A percentile compares a stretch with the other conserved stretches of the same genome.
phyloP scores from a whole-genome alignment of 2,329 filamentous ascomycete species.

The Epicoccum sorghinum region DNA sequence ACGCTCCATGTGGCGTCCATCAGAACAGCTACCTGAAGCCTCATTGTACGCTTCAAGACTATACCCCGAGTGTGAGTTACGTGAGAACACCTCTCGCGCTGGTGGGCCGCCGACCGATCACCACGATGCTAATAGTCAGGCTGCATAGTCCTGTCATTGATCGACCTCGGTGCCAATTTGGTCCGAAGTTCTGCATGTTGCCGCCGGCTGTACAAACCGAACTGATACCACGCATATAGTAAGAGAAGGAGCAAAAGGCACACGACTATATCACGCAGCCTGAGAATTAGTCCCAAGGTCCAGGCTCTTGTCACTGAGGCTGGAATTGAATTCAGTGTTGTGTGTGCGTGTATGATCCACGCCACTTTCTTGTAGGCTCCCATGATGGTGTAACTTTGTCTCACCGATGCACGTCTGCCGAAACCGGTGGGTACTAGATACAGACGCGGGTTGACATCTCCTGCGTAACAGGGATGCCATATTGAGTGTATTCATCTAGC shows the following conservation, averaged over 20 bases:
- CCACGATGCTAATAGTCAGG: slow-evolving; percentile 1
- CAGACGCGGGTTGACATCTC: slow-evolving; percentile 15
- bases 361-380: slow-evolving; percentile 6
- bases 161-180: not conserved
- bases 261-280: not conserved
- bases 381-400: slow-evolving; percentile 22
- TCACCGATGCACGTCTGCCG: slow-evolving; percentile 26
- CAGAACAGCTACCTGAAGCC: slow-evolving; percentile 6
- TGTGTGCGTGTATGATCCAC: slow-evolving; percentile 7
- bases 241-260: not conserved
- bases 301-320: not conserved
- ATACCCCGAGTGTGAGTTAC: not conserved
- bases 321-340: slow-evolving; percentile 1
- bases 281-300: not conserved
- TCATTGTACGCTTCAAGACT: not conserved
- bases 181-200: slow-evolving; percentile 2
- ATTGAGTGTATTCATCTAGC: not conserved
- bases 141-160: not conserved
- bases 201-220: not conserved
- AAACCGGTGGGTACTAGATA: slow-evolving; percentile 22
- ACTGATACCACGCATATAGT: not conserved
- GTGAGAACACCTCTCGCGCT: not conserved
- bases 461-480: slow-evolving; percentile 1
- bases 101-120: not conserved
- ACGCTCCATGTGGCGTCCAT: slow-evolving; percentile 9